Percentiles rank a stretch among this genome's conserved stretches.
Conservation (phyloP, 75 land plant species). For the Chamaecyparis obtusa region DNA sequence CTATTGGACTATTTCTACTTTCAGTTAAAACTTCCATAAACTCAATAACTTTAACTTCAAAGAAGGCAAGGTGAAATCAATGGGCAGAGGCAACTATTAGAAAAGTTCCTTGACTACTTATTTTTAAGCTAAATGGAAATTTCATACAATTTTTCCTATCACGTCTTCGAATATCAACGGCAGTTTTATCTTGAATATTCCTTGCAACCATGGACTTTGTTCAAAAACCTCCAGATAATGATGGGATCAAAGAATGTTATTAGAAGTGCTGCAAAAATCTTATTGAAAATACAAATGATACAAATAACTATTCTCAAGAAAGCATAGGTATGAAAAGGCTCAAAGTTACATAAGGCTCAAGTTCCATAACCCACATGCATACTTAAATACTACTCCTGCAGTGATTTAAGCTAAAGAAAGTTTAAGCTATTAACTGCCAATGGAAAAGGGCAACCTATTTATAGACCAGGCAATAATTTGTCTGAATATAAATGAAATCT, state of each 20-base stretch:
- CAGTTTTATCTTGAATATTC: not conserved
- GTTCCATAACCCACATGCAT: not conserved
- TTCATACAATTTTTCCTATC: not conserved
- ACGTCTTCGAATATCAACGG: not conserved
- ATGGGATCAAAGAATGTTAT: not conserved
- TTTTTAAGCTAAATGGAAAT: not conserved
- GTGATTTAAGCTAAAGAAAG: not conserved
- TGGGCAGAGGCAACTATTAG: not conserved
- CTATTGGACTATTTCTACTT: not conserved
- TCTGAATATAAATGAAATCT: not conserved
- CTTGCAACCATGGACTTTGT: not conserved
- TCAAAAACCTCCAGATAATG: not conserved
- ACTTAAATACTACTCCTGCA: not conserved
- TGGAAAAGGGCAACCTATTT: not conserved
- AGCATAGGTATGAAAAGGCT: not conserved
- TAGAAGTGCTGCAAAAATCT: not conserved
- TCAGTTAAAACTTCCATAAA: not conserved
- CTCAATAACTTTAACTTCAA: not conserved
- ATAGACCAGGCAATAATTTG: not conserved
- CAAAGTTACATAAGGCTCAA: not conserved
- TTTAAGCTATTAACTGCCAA: not conserved
- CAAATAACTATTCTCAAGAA: not conserved
- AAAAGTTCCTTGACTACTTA: not conserved
- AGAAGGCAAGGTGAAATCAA: not conserved
- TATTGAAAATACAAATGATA: not conserved